phyloP scores from a whole-genome alignment of 1,284 basidiomycete species.

The Naganishia albida region DNA sequence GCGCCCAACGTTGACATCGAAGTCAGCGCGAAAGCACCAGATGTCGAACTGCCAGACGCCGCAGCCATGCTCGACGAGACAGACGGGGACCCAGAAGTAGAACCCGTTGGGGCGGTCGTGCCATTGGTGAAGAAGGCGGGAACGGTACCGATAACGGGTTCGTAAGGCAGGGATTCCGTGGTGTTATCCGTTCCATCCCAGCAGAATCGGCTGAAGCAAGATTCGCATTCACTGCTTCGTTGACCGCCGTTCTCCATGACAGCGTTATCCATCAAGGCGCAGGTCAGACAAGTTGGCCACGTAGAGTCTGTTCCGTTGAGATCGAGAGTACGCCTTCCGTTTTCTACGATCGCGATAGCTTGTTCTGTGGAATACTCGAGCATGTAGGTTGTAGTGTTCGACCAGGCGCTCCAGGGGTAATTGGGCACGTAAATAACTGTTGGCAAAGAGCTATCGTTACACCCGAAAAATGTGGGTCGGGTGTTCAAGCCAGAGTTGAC shows the following conservation, averaged over 20 bases:
- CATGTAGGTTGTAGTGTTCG: slow-evolving; percentile 53
- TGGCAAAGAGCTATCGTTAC: slow-evolving; percentile 53
- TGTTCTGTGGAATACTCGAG: slow-evolving; percentile 52
- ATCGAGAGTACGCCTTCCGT: slow-evolving; percentile 45
- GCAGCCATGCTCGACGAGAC: not conserved
- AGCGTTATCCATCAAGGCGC: slow-evolving; percentile 55
- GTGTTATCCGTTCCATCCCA: slow-evolving; percentile 48
- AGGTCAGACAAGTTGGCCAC: slow-evolving; percentile 55
- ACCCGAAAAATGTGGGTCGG: slow-evolving; percentile 58
- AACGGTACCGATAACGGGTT: slow-evolving; percentile 40
- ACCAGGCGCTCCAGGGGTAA: slow-evolving; percentile 55
- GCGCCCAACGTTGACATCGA: not conserved
- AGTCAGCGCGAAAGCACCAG: not conserved
- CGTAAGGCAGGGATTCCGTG: slow-evolving; percentile 36
- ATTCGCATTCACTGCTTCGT: slow-evolving; percentile 46
- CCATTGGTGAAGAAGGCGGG: slow-evolving; percentile 39
- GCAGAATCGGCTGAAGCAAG: slow-evolving; percentile 53
- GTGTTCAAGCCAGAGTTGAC: slow-evolving; percentile 59
- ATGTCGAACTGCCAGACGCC: slow-evolving; percentile 6
- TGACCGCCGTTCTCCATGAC: slow-evolving; percentile 42
- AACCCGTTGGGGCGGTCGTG: slow-evolving; percentile 5
- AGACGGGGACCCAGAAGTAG: not conserved
- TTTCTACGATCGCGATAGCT: slow-evolving; percentile 44
- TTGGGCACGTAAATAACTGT: slow-evolving; percentile 56
- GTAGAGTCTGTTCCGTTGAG: slow-evolving; percentile 48